Percentiles rank a stretch among this genome's conserved stretches.
Conservation (phyloP, 257 asterid genomes). For the Euphrasia confusa region DNA sequence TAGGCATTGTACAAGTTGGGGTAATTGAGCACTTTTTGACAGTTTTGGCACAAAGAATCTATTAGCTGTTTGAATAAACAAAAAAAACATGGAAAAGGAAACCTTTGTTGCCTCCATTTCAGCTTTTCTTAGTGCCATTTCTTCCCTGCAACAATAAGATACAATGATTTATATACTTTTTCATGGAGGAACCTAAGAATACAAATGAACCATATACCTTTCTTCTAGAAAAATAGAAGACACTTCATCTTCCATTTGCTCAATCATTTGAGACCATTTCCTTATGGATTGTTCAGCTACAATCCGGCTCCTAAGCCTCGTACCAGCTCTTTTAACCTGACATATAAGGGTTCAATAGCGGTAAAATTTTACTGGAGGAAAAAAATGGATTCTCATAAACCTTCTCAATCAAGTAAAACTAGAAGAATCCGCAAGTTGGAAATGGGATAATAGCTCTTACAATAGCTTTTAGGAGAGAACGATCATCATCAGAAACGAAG, state of each 20-base stretch:
- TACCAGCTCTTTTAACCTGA: slow-evolving; percentile 85
- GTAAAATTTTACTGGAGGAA: neutral
- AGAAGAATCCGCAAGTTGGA: slow-evolving; percentile 13
- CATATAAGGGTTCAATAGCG: slow-evolving; percentile 7
- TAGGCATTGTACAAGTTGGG: slow-evolving; percentile 3
- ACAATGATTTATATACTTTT: slow-evolving; percentile 13
- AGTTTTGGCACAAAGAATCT: slow-evolving; percentile 1
- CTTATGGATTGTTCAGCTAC: slow-evolving; percentile 79
- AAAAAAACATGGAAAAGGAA: neutral
- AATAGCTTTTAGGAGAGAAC: slow-evolving; percentile 77
- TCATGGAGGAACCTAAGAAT: neutral
- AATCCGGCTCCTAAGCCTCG: slow-evolving; percentile 74
- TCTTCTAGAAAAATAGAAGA: slow-evolving; percentile 74
- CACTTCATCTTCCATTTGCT: slow-evolving; percentile 91
- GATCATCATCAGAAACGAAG: slow-evolving; percentile 84
- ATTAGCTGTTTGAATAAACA: neutral
- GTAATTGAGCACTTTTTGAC: neutral
- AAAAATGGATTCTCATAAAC: neutral
- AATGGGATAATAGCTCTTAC: slow-evolving; percentile 39
- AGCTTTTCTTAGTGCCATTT: slow-evolving; percentile 91
- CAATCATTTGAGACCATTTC: slow-evolving; percentile 81
- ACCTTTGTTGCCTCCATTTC: slow-evolving; percentile 98
- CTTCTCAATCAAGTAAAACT: slow-evolving; percentile 1
- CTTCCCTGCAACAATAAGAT: slow-evolving; percentile 62
- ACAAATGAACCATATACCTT: slow-evolving; percentile 37